A percentile compares a stretch with the other conserved stretches of the same genome.
Evolutionary conservation across 208 protist genomes (phyloP).

Genomic region (Naegleria lovaniensis): DNA sequence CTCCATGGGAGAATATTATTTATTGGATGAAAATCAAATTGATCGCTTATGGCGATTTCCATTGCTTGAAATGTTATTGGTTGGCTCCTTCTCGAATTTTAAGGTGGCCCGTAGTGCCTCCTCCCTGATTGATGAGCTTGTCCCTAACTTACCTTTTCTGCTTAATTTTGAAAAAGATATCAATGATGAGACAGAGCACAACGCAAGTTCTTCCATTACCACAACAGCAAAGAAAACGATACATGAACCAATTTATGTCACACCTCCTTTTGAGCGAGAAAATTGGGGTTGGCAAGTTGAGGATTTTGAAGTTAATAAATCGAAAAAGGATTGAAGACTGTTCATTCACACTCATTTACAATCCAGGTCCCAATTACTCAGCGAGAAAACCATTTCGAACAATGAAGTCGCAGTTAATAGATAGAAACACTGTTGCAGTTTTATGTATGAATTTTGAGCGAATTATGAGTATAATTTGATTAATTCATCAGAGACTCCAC

Average conservation of each 20-base stretch:
- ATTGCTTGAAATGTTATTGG: neutral
- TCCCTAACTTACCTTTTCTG: neutral
- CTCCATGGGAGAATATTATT: neutral
- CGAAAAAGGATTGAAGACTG: neutral
- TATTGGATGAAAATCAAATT: neutral
- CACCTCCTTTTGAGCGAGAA: neutral
- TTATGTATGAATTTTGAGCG: neutral
- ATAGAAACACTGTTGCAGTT: too few relatives aligned
- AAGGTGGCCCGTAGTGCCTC: neutral
- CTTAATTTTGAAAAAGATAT: neutral
- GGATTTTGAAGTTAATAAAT: neutral
- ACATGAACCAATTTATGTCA: neutral
- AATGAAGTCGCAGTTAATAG: too few relatives aligned
- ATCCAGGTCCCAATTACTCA: too few relatives aligned
- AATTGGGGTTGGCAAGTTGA: neutral
- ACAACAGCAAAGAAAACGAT: neutral
- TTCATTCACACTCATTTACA: too few relatives aligned
- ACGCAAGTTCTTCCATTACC: too few relatives aligned
- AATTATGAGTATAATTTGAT: conserved; percentile 81
- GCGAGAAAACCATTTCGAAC: too few relatives aligned
- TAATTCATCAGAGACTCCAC: conserved; percentile 95
- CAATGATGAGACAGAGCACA: neutral
- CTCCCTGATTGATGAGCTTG: neutral
- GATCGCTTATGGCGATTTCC: neutral
- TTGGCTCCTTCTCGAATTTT: neutral